phyloP scores from a whole-genome alignment of 73 alveolate genomes.

The Uronychia setigera region DNA sequence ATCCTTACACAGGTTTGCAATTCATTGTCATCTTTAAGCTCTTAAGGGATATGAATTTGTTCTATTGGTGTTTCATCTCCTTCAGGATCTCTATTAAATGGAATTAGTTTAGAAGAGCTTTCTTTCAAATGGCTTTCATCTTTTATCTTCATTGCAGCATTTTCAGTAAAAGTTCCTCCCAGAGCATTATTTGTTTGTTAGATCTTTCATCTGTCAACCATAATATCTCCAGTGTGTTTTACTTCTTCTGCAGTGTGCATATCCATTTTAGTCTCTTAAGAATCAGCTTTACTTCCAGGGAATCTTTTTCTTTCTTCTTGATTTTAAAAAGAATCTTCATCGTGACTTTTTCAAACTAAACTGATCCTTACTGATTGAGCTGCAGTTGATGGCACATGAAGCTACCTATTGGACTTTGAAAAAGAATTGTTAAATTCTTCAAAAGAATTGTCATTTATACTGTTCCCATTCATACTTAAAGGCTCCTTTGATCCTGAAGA shows the following conservation, averaged over 20 bases:
- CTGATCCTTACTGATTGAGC: neutral
- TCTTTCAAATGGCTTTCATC: too few relatives aligned
- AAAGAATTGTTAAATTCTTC: neutral
- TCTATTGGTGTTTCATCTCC: too few relatives aligned
- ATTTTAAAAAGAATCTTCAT: neutral
- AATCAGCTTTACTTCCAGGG: neutral
- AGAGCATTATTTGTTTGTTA: too few relatives aligned
- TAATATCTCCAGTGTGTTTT: neutral
- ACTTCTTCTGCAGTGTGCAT: neutral
- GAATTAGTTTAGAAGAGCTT: too few relatives aligned
- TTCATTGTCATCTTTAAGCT: too few relatives aligned
- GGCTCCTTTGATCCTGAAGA: neutral
- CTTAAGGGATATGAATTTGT: too few relatives aligned
- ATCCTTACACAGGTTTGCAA: too few relatives aligned
- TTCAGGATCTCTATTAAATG: too few relatives aligned
- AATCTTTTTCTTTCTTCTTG: neutral
- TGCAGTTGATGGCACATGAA: neutral
- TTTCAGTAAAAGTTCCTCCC: too few relatives aligned
- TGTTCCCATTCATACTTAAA: neutral
- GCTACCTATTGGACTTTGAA: neutral
- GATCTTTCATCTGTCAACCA: too few relatives aligned
- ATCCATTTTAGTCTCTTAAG: neutral
- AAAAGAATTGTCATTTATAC: neutral
- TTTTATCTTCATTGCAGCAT: too few relatives aligned
- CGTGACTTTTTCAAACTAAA: neutral